Percentiles rank a stretch among this genome's conserved stretches.
Conservation (phyloP, 2,329 filamentous ascomycete species). For the Monilinia fructicola region DNA sequence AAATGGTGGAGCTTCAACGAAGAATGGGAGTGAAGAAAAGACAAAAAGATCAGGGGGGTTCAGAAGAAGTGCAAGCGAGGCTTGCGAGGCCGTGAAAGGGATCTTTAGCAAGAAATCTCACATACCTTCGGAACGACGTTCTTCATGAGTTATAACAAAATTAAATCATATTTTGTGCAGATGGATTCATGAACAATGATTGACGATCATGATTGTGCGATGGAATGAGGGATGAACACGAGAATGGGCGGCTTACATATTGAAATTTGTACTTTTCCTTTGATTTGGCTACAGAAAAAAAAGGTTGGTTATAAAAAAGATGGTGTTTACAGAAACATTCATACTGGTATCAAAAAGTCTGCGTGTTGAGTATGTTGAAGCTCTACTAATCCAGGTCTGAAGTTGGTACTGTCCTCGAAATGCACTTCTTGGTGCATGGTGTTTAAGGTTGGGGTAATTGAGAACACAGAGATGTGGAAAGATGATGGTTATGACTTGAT, state of each 20-base stretch:
- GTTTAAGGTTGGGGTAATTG: background rate
- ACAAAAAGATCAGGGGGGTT: conserved; percentile 15
- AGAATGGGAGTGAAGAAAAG: conserved; percentile 11
- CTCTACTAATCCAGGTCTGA: background rate
- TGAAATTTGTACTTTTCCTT: conserved; percentile 5
- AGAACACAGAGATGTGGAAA: background rate
- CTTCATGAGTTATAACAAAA: background rate
- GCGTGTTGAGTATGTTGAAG: background rate
- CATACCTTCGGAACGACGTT: background rate
- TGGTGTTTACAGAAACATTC: background rate
- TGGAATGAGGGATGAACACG: background rate
- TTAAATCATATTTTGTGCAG: background rate
- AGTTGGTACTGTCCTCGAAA: background rate
- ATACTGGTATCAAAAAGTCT: background rate
- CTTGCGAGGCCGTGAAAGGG: conserved; percentile 16
- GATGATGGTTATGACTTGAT: conserved; percentile 12
- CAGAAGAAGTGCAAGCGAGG: conserved; percentile 20
- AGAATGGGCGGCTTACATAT: background rate
- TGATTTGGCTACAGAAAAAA: background rate
- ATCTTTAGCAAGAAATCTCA: conserved; percentile 21
- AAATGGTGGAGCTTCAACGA: background rate
- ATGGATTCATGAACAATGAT: conserved; percentile 4
- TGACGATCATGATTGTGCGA: conserved; percentile 18
- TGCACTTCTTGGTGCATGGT: too few relatives aligned
- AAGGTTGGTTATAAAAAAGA: background rate